A percentile compares a stretch with the other conserved stretches of the same genome.
phyloP scores from a whole-genome alignment of 23 red algal species.

The Cyanidioschyzon merolae region DNA sequence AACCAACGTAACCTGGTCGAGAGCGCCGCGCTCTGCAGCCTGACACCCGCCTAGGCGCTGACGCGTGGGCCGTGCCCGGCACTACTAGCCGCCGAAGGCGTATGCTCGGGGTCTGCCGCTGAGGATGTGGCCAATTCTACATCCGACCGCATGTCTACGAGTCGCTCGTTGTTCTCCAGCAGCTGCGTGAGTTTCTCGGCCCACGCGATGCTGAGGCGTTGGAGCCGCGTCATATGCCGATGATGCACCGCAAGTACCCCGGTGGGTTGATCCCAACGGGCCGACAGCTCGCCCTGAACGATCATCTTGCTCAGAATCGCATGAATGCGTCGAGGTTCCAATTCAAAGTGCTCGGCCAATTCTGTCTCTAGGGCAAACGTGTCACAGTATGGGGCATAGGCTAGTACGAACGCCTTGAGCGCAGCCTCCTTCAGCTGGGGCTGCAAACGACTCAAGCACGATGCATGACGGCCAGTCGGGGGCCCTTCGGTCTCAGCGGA shows the following conservation, averaged over 20 bases:
- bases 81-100: too few relatives aligned
- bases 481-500: not conserved
- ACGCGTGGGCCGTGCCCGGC: too few relatives aligned
- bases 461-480: slow-evolving; percentile 20
- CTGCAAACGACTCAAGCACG: slow-evolving; percentile 19
- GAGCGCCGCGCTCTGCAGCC: too few relatives aligned
- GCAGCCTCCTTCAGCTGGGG: slow-evolving; percentile 68
- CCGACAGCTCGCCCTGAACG: not conserved
- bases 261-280: not conserved
- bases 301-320: slow-evolving; percentile 13
- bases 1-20: too few relatives aligned
- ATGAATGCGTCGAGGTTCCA: slow-evolving; percentile 25
- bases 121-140: not conserved
- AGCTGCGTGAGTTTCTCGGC: slow-evolving; percentile 12
- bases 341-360: slow-evolving; percentile 59
- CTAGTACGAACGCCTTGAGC: slow-evolving; percentile 67
- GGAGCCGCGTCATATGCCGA: not conserved
- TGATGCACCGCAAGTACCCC: not conserved
- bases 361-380: slow-evolving; percentile 35
- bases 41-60: too few relatives aligned
- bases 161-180: slow-evolving; percentile 11
- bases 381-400: slow-evolving; percentile 79
- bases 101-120: not conserved
- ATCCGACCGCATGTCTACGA: not conserved
- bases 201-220: not conserved